A percentile compares a stretch with the other conserved stretches of the same genome.
Conservation (phyloP, 2,329 filamentous ascomycete species). For the Aspergillus transmontanensis region DNA sequence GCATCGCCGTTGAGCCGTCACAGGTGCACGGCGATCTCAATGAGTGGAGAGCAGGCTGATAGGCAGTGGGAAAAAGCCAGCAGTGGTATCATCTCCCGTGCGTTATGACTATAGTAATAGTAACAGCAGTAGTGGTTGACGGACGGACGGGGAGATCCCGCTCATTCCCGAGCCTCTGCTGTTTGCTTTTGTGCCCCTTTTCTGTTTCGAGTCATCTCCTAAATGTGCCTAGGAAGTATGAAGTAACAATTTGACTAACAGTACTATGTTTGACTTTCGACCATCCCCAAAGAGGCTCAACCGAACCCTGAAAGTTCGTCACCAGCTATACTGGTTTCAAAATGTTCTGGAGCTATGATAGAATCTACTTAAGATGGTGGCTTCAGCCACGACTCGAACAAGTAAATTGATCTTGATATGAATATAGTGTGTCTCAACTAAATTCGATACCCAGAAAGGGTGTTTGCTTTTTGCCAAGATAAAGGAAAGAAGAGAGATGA, state of each 20-base stretch:
- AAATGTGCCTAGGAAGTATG: background rate
- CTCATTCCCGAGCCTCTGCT: constrained; percentile 2
- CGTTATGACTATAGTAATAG: background rate
- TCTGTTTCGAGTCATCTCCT: background rate
- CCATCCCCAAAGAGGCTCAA: background rate
- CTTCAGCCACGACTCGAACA: background rate
- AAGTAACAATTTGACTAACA: background rate
- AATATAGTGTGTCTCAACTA: background rate
- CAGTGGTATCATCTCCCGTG: background rate
- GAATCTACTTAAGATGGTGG: background rate
- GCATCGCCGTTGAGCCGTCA: constrained; percentile 8
- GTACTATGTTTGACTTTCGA: background rate
- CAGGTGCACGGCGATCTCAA: background rate
- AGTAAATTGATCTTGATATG: constrained; percentile 1
- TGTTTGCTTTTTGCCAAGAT: background rate
- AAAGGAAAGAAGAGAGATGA: background rate
- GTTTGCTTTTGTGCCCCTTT: background rate
- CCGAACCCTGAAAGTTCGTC: background rate
- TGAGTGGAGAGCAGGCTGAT: constrained; percentile 4
- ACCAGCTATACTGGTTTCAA: background rate
- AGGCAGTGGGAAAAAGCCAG: background rate
- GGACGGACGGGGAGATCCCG: constrained; percentile 13
- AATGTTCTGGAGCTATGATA: background rate
- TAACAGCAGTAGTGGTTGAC: background rate
- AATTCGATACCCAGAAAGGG: background rate